Evolutionary conservation across 1,284 basidiomycete genomes (phyloP).

Genomic region (Puccinia horiana): DNA sequence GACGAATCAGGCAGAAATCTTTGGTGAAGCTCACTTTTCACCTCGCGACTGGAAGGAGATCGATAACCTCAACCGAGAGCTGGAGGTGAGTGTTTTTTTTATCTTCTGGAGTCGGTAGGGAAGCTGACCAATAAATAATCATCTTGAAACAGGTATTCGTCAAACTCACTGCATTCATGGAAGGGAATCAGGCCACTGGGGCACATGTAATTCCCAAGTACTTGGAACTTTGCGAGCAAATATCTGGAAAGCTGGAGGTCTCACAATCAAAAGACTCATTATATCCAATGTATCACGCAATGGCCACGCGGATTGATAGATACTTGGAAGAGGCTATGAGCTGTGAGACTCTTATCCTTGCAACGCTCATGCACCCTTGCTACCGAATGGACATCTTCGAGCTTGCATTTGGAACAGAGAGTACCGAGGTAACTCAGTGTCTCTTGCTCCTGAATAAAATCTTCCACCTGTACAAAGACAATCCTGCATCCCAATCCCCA

Average conservation of each 20-base stretch:
- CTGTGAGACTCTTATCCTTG: neutral
- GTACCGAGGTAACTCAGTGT: neutral
- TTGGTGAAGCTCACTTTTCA: neutral
- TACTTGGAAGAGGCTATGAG: neutral
- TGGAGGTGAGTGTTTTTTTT: neutral
- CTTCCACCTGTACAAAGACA: no score
- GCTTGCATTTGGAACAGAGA: neutral
- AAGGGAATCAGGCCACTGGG: neutral
- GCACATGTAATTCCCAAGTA: neutral
- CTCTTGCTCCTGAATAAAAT: no score
- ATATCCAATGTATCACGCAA: neutral
- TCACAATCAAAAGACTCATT: neutral
- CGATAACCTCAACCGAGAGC: neutral
- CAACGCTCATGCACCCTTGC: neutral
- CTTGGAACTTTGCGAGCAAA: neutral
- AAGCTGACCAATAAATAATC: neutral
- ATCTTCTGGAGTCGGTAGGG: neutral
- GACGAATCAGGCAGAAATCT: neutral
- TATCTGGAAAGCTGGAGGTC: neutral
- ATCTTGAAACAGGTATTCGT: neutral
- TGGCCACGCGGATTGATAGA: neutral
- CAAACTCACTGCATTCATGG: constrained; percentile 5
- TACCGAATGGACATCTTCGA: neutral
- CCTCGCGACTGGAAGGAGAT: neutral
- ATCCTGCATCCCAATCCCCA: no score